These are phyloP conservation scores for Dendrothele bispora DNA, from an alignment of 768 basidiomycete genomes.

Conservation along the genomic window DNA sequence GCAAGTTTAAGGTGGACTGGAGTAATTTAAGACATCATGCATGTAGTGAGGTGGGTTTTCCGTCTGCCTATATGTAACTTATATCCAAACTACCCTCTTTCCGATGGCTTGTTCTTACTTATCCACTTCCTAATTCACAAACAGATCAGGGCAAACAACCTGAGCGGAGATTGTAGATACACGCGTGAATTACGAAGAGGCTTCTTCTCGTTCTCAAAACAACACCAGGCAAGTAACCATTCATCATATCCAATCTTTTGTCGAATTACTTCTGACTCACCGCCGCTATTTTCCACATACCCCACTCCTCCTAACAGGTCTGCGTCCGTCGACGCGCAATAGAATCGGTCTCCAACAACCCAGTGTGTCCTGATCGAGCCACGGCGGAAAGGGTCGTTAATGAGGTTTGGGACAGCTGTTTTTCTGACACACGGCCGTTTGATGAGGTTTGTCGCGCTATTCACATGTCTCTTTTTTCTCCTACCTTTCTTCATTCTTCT, in stretches of 20 bases:
- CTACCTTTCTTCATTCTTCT: too few species aligned
- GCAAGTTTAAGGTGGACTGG: constrained; percentile 94
- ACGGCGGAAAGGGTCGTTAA: constrained; percentile 90
- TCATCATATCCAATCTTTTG: constrained; percentile 8
- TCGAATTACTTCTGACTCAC: constrained; percentile 1
- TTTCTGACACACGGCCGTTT: constrained; percentile 92
- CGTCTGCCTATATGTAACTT: background rate
- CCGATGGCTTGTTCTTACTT: too few species aligned
- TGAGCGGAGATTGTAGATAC: constrained; percentile 92
- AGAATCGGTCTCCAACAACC: constrained; percentile 78
- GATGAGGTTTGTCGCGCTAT: constrained; percentile 90
- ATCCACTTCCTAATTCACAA: constrained; percentile 1
- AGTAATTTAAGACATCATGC: constrained; percentile 89
- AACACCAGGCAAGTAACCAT: constrained; percentile 75
- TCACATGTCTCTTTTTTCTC: too few species aligned
- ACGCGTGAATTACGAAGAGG: constrained; percentile 79
- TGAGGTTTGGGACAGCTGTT: constrained; percentile 97
- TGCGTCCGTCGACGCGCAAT: constrained; percentile 90
- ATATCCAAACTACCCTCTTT: constrained; percentile 6
- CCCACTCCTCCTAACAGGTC: constrained; percentile 44
- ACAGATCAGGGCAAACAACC: constrained; percentile 92
- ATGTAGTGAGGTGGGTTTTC: constrained; percentile 85
- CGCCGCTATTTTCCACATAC: constrained; percentile 7
- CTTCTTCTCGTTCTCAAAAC: constrained; percentile 81
- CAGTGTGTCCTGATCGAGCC: constrained; percentile 71